Conservation (phyloP, 2,329 filamentous ascomycete genomes). For the Sporothrix sp. region DNA sequence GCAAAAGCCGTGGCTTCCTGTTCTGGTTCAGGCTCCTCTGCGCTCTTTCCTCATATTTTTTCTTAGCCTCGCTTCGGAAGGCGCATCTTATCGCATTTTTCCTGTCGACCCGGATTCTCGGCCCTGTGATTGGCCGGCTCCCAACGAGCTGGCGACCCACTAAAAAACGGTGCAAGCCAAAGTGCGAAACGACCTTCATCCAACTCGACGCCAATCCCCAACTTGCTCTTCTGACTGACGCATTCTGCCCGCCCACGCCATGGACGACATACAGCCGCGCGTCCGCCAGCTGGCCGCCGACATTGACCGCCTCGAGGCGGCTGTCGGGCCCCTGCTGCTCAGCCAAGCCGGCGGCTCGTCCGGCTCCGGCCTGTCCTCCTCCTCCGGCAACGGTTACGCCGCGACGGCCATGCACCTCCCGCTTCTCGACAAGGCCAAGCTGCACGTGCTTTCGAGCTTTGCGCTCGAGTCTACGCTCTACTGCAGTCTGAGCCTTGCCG, state of each 20-base stretch:
- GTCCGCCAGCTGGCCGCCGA: constrained; percentile 67
- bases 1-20: not conserved
- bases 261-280: constrained; percentile 50
- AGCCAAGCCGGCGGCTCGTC: not conserved
- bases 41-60: constrained; percentile 5
- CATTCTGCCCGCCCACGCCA: not conserved
- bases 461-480: constrained; percentile 85
- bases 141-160: not conserved
- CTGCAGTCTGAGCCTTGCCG: constrained; percentile 68
- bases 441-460: constrained; percentile 81
- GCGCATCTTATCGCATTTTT: constrained; percentile 2
- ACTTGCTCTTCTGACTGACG: not conserved
- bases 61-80: constrained; percentile 3
- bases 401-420: constrained; percentile 69
- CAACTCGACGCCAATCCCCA: too few relatives aligned
- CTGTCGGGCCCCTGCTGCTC: constrained; percentile 61
- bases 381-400: constrained; percentile 22
- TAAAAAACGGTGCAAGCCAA: too few relatives aligned
- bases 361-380: not conserved
- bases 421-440: constrained; percentile 88
- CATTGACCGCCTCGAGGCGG: constrained; percentile 68
- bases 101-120: not conserved
- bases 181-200: too few relatives aligned
- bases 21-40: not conserved
- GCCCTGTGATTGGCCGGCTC: constrained; percentile 9